Base-by-base conservation (phyloP, 345 rosid species). In the thale cress (Arabidopsis thaliana) region DNA sequence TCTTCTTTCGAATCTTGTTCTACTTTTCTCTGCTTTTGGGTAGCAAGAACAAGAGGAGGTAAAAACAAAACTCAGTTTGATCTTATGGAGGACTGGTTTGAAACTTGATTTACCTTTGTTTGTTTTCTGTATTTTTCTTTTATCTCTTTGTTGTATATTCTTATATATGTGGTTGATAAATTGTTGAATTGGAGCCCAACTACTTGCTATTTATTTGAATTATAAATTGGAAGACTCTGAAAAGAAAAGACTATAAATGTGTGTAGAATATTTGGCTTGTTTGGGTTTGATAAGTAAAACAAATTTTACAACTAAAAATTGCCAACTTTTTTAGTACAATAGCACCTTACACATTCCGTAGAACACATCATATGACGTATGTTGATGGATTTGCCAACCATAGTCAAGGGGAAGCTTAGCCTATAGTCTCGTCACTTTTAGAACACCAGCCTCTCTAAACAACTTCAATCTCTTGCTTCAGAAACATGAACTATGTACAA, bases 31-130 rank as follows among this genome's bases (percentile, higher is more conserved):
- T 82, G 67, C 63, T 82, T 52, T 28, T 79, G 60, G 85, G 83
- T 7, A 76, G 85, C 32, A 79, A 79, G 67, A 82, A 82, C 83
- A 82, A 79, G 85, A 79, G 85, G 52, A 79, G 65, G 75, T 76
- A 44, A 61, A 8, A 48, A 11, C 11, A 32, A 42, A 59, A 23
- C 46, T 50, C 20, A 9, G 63, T 7, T 68, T 50, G 36, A 60
- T 42, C 33, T 23, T 37, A 59, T 6, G 55, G 22, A 36, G 59
- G 11, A 60, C 14, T 60, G 34, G 42, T 68, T 22, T 52, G 14
- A 61, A 40, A 33, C n/a, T 52, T 52, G 38, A 13, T 60, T 60
- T 60, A 42, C 48, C 34, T 48, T 73, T 28, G 51, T 57, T 25
- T 67, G 40, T 59, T 32, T 22, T 36, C 3, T 60, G 33, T 51